Evolutionary conservation across 768 basidiomycete genomes (phyloP).

Genomic region (Zangia roseola): DNA sequence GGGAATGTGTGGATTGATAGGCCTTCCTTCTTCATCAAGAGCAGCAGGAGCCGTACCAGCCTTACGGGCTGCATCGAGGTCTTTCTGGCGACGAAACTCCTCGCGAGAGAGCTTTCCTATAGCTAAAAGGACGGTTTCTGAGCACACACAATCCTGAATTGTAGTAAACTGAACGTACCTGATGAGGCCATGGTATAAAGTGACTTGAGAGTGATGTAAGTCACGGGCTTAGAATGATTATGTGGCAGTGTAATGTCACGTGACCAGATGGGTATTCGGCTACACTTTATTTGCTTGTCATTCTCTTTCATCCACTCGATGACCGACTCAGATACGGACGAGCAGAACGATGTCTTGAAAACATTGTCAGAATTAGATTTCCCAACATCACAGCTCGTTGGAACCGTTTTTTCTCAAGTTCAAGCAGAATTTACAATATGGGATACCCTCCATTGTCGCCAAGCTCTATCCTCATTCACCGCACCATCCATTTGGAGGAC

Average conservation of each 20-base stretch:
- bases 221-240: not conserved
- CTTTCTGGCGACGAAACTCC: conserved; percentile 93
- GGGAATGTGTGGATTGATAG: conserved; percentile 99
- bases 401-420: conserved; percentile 18
- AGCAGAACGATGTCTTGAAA: conserved; percentile 9
- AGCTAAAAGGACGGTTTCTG: conserved; percentile 28
- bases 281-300: no score
- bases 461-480: conserved; percentile 14
- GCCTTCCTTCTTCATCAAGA: conserved; percentile 89
- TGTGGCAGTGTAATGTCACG: not conserved
- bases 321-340: conserved; percentile 8
- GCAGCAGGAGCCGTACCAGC: conserved; percentile 97
- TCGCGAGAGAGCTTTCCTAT: conserved; percentile 88
- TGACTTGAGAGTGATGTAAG: not conserved
- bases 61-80: conserved; percentile 96
- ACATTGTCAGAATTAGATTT: conserved; percentile 2
- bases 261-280: not conserved
- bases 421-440: conserved; percentile 24
- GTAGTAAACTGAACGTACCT: conserved; percentile 12
- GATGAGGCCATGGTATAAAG: conserved; percentile 25
- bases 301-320: no score
- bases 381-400: conserved; percentile 12
- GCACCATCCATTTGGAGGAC: conserved; percentile 16
- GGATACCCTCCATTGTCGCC: conserved; percentile 14
- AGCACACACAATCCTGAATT: not conserved